Evolutionary conservation across 257 asterid genomes (phyloP), one percentile per base, ranked within the genome.

Genomic region (Osmanthus fragrans): DNA sequence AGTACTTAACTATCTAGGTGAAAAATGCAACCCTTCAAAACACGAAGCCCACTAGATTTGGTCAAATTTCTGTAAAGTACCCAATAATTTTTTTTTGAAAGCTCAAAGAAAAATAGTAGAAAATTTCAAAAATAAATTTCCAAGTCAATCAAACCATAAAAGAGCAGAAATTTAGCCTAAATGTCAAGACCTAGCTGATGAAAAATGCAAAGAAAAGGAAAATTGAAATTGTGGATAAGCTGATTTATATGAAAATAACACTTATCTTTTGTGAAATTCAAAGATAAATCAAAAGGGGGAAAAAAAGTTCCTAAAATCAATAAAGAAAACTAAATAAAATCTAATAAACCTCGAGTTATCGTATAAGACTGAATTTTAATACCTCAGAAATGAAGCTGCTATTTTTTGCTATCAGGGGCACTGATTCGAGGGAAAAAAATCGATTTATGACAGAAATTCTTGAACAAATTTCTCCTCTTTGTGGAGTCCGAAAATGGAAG

Each of bases 71-170:
- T 4, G 7, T 8, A 60, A 8, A 64, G 5, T 2, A 18, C 49
- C 56, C 67, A 27, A 74, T 25, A 63, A 33, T 9, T 66, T 16
- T 66, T 42, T 42, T 32, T 23, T 34, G 12, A 47, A 49, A 47
- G 33, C 18, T 23, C 25, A 19, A 21, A 71, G 33, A 6, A 21
- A 73, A 77, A 71, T 42, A 66, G 39, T 64, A 80, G 69, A 70
- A 33, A 49, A 27, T 67, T 2, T 0, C 58, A 58, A 70, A 68
- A 73, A 58, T 19, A 70, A 58, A 82, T 71, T 42, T 86, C 84
- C 88, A 80, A 88, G 74, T 80, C 90, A 84, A 82, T 78, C 91
- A 84, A 89, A 81, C 89, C 91, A 89, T 18, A 74, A 76, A 80
- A 27, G 34, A 33, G 74, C 74, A 73, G 71, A 69, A 42, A 71